Percentiles rank a stretch among this genome's conserved stretches.
Evolutionary conservation across 2,329 filamentous ascomycete species (phyloP).

Genomic region (Trichophyton simii): DNA sequence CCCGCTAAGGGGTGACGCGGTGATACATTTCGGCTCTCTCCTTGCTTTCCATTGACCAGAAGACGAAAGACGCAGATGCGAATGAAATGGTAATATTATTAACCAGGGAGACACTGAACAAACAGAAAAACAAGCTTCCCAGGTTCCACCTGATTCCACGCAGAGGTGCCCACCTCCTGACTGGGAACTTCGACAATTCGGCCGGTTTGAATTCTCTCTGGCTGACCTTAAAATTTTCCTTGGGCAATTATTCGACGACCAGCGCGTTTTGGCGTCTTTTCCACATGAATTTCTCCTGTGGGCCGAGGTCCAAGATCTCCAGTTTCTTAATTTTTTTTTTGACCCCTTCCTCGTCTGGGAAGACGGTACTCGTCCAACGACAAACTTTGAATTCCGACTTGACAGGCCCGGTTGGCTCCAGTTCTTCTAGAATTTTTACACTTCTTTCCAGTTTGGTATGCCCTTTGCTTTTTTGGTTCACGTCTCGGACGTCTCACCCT

Average conservation of each 20-base stretch:
- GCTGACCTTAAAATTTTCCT: neutral
- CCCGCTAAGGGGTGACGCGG: neutral
- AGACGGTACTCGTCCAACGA: neutral
- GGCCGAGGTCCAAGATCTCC: neutral
- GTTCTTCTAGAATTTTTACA: slow-evolving; percentile 9
- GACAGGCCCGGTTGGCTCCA: slow-evolving; percentile 1
- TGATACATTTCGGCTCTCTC: neutral
- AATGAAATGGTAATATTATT: neutral
- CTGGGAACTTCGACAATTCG: slow-evolving; percentile 1
- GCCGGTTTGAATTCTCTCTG: neutral
- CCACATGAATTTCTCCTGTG: slow-evolving; percentile 1
- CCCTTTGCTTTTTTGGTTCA: neutral
- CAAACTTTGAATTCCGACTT: neutral
- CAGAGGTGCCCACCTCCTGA: neutral
- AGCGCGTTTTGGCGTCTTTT: neutral
- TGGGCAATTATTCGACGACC: neutral
- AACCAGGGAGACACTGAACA: neutral
- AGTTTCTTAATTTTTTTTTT: neutral
- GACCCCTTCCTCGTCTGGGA: neutral
- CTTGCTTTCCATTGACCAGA: too few species aligned
- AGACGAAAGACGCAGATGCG: neutral
- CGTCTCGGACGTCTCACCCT: neutral
- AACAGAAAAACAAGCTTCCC: slow-evolving; percentile 1
- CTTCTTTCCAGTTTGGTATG: neutral
- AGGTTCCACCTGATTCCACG: slow-evolving; percentile 1